Conservation (phyloP, 768 basidiomycete genomes). For the Asterophora parasitica region DNA sequence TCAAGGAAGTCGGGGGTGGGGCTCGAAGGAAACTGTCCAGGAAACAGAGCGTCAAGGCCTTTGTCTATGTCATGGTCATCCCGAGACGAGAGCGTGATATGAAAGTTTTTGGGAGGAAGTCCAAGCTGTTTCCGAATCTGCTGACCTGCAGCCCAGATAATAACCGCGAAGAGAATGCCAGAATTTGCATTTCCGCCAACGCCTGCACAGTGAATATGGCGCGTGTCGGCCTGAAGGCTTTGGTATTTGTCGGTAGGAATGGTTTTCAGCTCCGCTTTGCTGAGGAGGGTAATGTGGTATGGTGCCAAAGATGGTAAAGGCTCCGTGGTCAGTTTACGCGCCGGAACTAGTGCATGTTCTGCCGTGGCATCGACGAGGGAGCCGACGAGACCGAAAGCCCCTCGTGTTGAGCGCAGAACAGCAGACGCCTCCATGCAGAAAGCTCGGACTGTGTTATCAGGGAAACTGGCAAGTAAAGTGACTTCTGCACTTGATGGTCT, state of each 20-base stretch:
- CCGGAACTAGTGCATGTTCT: constrained; percentile 7
- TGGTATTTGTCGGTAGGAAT: constrained; percentile 20
- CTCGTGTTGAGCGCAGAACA: constrained; percentile 14
- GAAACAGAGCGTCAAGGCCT: constrained; percentile 40
- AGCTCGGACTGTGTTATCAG: not conserved
- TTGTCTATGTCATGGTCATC: constrained; percentile 45
- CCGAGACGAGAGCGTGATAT: constrained; percentile 41
- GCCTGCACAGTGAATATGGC: constrained; percentile 33
- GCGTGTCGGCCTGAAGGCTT: constrained; percentile 21
- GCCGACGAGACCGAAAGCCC: constrained; percentile 18
- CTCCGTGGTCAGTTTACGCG: not conserved
- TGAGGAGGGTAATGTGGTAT: constrained; percentile 38
- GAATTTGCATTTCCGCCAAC: constrained; percentile 30
- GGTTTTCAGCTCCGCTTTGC: constrained; percentile 34
- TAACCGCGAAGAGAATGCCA: constrained; percentile 41
- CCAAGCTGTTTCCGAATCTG: constrained; percentile 43
- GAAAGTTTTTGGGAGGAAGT: constrained; percentile 49
- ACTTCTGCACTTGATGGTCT: not conserved
- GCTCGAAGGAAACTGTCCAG: constrained; percentile 25
- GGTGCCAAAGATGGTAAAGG: constrained; percentile 8
- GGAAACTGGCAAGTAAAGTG: not conserved
- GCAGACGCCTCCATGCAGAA: constrained; percentile 4
- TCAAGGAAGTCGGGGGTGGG: constrained; percentile 35
- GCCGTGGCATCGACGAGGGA: constrained; percentile 17
- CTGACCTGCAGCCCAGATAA: constrained; percentile 55